phyloP scores from a whole-genome alignment of 2,329 filamentous ascomycete genomes.

The Colletotrichum shisoi region DNA sequence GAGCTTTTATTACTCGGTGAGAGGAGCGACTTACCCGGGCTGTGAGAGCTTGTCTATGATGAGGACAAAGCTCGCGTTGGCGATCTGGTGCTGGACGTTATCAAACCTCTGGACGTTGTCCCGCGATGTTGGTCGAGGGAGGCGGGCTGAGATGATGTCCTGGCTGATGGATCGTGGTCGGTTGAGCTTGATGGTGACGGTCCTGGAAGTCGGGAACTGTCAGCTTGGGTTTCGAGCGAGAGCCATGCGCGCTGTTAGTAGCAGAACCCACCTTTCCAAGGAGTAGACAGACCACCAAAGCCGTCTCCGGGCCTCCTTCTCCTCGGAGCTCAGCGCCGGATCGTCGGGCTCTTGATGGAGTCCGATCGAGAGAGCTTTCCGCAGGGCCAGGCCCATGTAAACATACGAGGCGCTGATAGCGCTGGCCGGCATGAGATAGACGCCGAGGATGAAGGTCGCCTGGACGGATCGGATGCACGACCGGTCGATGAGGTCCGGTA shows the following conservation, averaged over 20 bases:
- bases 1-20: neutral
- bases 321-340: conserved; percentile 39
- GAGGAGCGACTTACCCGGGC: conserved; percentile 37
- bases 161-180: conserved; percentile 42
- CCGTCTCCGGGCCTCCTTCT: conserved; percentile 42
- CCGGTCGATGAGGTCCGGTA: conserved; percentile 49
- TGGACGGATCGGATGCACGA: conserved; percentile 47
- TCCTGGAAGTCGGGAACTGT: conserved; percentile 38
- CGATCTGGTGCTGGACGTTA: conserved; percentile 48
- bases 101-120: conserved; percentile 45
- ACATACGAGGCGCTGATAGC: conserved; percentile 48
- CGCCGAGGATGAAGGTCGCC: conserved; percentile 47
- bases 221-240: neutral
- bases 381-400: conserved; percentile 45
- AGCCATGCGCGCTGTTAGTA: too few species aligned
- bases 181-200: conserved; percentile 43
- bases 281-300: conserved; percentile 48
- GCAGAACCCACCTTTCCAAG: conserved; percentile 42
- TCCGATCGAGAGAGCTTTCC: conserved; percentile 45
- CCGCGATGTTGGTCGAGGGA: conserved; percentile 39
- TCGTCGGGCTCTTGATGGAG: conserved; percentile 45
- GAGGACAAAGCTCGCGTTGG: conserved; percentile 44
- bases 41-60: conserved; percentile 47
- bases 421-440: conserved; percentile 49
- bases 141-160: conserved; percentile 41